Evolutionary conservation across 805 yeast genomes (phyloP), one percentile per base, ranked within the genome.

Genomic region (Blastobotrys peoriensis): DNA sequence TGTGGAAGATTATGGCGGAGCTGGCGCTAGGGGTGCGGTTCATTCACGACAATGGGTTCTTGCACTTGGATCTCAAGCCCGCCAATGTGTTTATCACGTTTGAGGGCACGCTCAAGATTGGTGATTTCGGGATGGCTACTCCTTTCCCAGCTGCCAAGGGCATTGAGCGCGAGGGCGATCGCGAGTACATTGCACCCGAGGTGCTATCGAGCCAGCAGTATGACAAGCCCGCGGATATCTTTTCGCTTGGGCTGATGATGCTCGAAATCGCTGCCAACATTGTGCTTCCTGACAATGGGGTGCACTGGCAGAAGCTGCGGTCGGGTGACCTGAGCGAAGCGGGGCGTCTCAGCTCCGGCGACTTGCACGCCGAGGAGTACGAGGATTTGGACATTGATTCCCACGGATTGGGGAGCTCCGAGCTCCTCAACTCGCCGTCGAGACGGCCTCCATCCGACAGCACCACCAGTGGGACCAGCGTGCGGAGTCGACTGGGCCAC

Each of bases 121-220:
- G 96, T 16, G 98, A 93, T 65, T 93, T 93, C 69, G 98, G 98
- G 5, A 78, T 93, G 72, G 95, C 97, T 4, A 77, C 95, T 2
- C 78, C 76, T 52, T 68, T 79, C 43, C 98, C 98, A 0, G 79
- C 58, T 4, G 56, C 65, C 10, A 47, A 51, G 6, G 72, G 71
- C 23, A 81, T 86, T 56, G 98, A 93, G 64, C 76, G 95, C 53
- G 98, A 93, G 66, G 98, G 98, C 21, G 98, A 93, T 64, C 73
- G 98, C 43, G 96, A 91, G 61, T 93, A 93, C 64, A 93, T 93
- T 65, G 98, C 98, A 0, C 98, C 98, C 1, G 98, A 93, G 62
- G 81, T 93, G 19, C 81, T 93, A 44, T 78, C 88, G 27, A 78
- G 75, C 37, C 88, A 86, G 60, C 74, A 76, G 36, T 93, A 93